Base-by-base conservation (phyloP, 305 asterid species). In the Fraxinus floribunda region DNA sequence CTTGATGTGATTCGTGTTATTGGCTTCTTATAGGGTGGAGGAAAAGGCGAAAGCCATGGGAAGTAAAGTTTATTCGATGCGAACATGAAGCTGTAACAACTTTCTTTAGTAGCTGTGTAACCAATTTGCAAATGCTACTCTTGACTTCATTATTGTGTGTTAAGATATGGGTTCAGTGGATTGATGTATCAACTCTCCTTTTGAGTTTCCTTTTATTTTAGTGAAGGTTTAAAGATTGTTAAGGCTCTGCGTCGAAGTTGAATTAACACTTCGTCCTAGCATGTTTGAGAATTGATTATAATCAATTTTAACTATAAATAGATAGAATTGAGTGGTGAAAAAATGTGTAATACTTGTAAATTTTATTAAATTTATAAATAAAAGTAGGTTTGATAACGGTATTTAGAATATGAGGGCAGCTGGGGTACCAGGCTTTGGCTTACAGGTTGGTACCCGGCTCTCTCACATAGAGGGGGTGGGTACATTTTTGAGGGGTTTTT, bases 1-100 rank as follows among this genome's bases (percentile, higher is more conserved):
- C 84, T 88, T 95, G 90, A 81, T 78, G 79, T 86, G 91, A 84
- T 86, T 80, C 85, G 84, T 2, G 34, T 30, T 30, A 71, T 55
- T 66, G 32, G 66, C 13, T n/a, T 9, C 2, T 7, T 62, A 2
- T 66, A 66, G n/a, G 74, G 18, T 3, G 0, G 74, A 70, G 5
- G 22, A 70, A 68, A 70, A 70, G 2, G 5, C 39, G 20, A 15
- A 70, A 5, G 10, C 3, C 32, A 29, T 11, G 41, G 75, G 41
- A 30, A 4, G 76, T 70, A 10, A 5, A 20, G 20, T 11, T 71
- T 32, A 71, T 71, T 71, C 2, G 24, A 15, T 5, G 22, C 34
- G 46, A 71, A 71, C 44, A 0, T 34, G 76, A 2, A 70, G 75
- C 75, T 70, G 20, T n/a, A 70, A 30, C 75, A 70, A 70, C 38